Conservation (phyloP, 805 yeast genomes). For the Kockiozyma suomiensis region DNA sequence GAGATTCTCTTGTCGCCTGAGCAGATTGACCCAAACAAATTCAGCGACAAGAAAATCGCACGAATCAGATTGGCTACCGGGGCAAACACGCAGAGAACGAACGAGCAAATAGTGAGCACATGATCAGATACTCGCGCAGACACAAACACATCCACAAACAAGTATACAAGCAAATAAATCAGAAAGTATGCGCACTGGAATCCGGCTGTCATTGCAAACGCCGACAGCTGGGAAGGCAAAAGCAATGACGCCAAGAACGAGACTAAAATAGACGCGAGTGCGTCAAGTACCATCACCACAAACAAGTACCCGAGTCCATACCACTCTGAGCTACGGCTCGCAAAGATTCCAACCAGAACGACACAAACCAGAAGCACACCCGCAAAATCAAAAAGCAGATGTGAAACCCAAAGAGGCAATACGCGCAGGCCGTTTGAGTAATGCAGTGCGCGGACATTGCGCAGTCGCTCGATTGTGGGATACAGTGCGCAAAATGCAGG, state of each 20-base stretch:
- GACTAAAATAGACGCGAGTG: constrained; percentile 38
- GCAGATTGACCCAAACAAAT: constrained; percentile 42
- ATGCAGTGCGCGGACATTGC: constrained; percentile 43
- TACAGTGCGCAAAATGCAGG: constrained; percentile 43
- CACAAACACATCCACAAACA: constrained; percentile 39
- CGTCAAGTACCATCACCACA: constrained; percentile 40
- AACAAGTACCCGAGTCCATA: constrained; percentile 41
- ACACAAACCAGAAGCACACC: constrained; percentile 35
- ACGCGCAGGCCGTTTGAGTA: constrained; percentile 44
- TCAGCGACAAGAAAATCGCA: constrained; percentile 40
- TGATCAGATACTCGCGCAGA: constrained; percentile 35
- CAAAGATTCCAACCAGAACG: constrained; percentile 38
- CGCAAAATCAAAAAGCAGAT: constrained; percentile 37
- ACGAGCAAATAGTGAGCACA: constrained; percentile 35
- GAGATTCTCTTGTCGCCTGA: constrained; percentile 23
- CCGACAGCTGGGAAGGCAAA: constrained; percentile 43
- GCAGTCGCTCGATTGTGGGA: constrained; percentile 43
- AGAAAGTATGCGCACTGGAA: constrained; percentile 40
- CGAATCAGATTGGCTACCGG: constrained; percentile 40
- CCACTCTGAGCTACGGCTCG: constrained; percentile 34
- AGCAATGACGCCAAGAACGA: constrained; percentile 41
- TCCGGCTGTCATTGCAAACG: constrained; percentile 45
- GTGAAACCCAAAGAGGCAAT: constrained; percentile 42
- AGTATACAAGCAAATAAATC: constrained; percentile 40
- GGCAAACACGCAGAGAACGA: constrained; percentile 38